Conservation (phyloP, 1,284 basidiomycete species). For the Taiwanofungus camphoratus region DNA sequence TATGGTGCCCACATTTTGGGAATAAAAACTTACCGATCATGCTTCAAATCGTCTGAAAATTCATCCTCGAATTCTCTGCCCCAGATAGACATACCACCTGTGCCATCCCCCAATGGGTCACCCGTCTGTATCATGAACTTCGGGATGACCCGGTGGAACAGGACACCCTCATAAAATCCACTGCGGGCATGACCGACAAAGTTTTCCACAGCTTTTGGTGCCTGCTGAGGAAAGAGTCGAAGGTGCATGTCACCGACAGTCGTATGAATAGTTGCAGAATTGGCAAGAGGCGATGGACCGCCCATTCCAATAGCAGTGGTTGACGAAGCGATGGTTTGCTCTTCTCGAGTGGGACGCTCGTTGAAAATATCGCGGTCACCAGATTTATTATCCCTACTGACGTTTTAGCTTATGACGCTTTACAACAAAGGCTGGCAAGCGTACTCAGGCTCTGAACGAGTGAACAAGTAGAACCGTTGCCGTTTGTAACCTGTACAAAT, state of each 20-base stretch:
- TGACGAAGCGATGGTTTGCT: conserved; percentile 83
- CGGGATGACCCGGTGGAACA: conserved; percentile 97
- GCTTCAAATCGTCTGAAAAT: conserved; percentile 82
- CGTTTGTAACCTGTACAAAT: conserved; percentile 94
- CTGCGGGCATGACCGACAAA: conserved; percentile 92
- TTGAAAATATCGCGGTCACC: conserved; percentile 98
- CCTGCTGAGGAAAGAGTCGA: conserved; percentile 85
- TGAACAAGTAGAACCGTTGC: conserved; percentile 96
- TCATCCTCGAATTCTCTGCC: conserved; percentile 95
- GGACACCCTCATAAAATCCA: conserved; percentile 89
- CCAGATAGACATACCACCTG: conserved; percentile 96
- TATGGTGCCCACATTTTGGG: conserved; percentile 2
- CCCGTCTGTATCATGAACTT: conserved; percentile 99
- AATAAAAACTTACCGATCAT: conserved; percentile 64
- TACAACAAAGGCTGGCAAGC: conserved; percentile 23
- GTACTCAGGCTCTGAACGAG: conserved; percentile 85
- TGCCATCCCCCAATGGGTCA: conserved; percentile 95
- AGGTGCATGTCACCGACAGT: conserved; percentile 93
- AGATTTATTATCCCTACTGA: conserved; percentile 71
- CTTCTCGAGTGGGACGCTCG: conserved; percentile 94
- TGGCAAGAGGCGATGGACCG: conserved; percentile 64
- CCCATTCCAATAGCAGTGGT: conserved; percentile 41
- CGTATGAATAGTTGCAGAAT: conserved; percentile 88
- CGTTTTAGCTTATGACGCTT: conserved; percentile 4
- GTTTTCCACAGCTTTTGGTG: conserved; percentile 95